phyloP scores from a whole-genome alignment of 768 basidiomycete species.

The Rhizopogon rudus region DNA sequence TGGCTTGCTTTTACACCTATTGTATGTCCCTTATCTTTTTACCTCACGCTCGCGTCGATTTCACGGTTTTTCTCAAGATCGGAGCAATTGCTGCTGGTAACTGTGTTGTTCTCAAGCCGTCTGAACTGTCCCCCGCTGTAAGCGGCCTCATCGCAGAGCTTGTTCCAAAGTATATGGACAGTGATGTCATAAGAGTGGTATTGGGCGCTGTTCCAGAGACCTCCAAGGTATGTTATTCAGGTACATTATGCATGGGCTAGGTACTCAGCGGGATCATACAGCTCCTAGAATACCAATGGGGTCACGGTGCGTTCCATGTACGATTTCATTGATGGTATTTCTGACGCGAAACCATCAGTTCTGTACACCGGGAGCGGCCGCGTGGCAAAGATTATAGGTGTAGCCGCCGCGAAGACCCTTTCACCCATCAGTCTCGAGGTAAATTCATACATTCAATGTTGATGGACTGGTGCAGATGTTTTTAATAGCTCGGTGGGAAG shows the following conservation, averaged over 20 bases:
- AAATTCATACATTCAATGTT: slow-evolving; percentile 2
- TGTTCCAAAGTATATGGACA: slow-evolving; percentile 72
- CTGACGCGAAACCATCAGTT: slow-evolving; percentile 16
- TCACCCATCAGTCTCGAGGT: slow-evolving; percentile 64
- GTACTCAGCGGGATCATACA: slow-evolving; percentile 16
- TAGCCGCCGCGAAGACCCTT: slow-evolving; percentile 72
- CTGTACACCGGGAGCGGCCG: slow-evolving; percentile 57
- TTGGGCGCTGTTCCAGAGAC: slow-evolving; percentile 66
- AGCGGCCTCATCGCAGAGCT: slow-evolving; percentile 61
- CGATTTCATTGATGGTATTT: background rate
- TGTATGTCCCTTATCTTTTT: slow-evolving; percentile 30
- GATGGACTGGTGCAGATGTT: background rate
- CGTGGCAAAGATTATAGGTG: slow-evolving; percentile 62
- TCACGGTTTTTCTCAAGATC: slow-evolving; percentile 25
- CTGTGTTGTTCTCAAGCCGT: slow-evolving; percentile 68
- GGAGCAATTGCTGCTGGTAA: slow-evolving; percentile 82
- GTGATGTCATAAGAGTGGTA: slow-evolving; percentile 57
- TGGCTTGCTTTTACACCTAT: slow-evolving; percentile 55
- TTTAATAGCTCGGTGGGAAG: slow-evolving; percentile 60
- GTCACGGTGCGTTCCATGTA: slow-evolving; percentile 37
- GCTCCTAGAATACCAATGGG: slow-evolving; percentile 73
- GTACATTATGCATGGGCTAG: background rate
- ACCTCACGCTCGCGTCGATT: no score
- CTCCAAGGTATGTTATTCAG: slow-evolving; percentile 37
- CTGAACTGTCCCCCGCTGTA: slow-evolving; percentile 57